Conservation (phyloP, 148 eudicot genomes). For the Pouteria glomerata region DNA sequence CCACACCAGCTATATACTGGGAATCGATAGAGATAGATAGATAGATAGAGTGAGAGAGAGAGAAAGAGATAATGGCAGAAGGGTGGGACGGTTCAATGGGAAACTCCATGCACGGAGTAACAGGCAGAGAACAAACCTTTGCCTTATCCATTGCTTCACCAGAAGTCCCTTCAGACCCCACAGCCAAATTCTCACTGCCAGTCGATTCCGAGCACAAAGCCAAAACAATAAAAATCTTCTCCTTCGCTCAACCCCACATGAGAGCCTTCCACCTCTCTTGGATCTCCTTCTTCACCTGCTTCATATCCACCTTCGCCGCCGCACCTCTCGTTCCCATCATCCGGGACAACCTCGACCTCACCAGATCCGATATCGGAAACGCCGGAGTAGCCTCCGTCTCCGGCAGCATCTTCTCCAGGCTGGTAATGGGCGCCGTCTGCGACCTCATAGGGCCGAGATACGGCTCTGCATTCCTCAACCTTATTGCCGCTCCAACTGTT, state of each 20-base stretch:
- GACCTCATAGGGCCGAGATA: conserved; percentile 23
- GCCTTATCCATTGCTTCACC: conserved; percentile 18
- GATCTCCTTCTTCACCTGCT: conserved; percentile 26
- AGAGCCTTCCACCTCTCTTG: conserved; percentile 26
- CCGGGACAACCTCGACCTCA: conserved; percentile 26
- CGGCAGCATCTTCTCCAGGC: conserved; percentile 26
- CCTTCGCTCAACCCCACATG: conserved; percentile 25
- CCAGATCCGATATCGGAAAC: conserved; percentile 21
- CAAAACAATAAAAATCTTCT: conserved; percentile 18
- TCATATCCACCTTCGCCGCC: conserved; percentile 26
- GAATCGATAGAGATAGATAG: no score
- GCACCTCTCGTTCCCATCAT: conserved; percentile 30
- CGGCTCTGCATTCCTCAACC: conserved; percentile 20
- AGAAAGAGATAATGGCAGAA: background rate
- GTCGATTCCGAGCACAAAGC: conserved; percentile 30
- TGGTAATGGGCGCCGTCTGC: conserved; percentile 23
- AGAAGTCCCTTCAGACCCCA: conserved; percentile 3
- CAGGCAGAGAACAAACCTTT: conserved; percentile 12
- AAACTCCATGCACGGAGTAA: conserved; percentile 21
- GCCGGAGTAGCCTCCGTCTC: conserved; percentile 30
- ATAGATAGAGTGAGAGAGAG: no score
- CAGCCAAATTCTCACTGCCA: conserved; percentile 13
- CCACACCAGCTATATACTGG: background rate
- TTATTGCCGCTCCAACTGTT: conserved; percentile 18
- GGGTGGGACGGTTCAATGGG: background rate